Evolutionary conservation across 2,329 filamentous ascomycete genomes (phyloP).

Genomic region (Stagonosporopsis cucurbitacearum): DNA sequence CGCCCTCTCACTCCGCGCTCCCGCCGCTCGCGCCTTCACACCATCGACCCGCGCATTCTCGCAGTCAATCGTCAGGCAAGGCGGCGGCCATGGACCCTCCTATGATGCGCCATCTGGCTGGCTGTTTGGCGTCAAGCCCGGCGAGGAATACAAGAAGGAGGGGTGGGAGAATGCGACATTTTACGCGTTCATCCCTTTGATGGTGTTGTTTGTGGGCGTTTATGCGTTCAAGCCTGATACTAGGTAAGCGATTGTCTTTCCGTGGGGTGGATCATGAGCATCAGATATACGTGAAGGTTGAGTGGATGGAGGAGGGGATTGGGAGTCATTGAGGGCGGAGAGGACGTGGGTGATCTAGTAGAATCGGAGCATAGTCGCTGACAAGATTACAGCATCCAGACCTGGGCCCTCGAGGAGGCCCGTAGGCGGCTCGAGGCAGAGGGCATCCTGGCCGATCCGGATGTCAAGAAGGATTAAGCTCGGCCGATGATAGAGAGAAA

Average conservation of each 20-base stretch:
- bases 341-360: neutral
- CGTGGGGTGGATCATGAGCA: neutral
- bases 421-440: slow-evolving; percentile 93
- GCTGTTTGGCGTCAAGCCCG: slow-evolving; percentile 93
- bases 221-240: slow-evolving; percentile 99
- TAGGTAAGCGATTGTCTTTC: slow-evolving; percentile 74
- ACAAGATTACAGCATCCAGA: slow-evolving; percentile 79
- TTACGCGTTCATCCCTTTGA: slow-evolving; percentile 77
- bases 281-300: neutral
- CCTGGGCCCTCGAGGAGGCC: slow-evolving; percentile 97
- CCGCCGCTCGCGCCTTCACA: slow-evolving; percentile 20
- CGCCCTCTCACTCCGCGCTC: slow-evolving; percentile 21
- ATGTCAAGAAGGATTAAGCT: slow-evolving; percentile 56
- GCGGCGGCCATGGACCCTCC: slow-evolving; percentile 68
- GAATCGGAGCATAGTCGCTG: slow-evolving; percentile 13
- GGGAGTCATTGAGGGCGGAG: neutral
- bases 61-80: slow-evolving; percentile 22
- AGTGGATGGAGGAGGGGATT: neutral
- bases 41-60: slow-evolving; percentile 30
- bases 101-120: slow-evolving; percentile 91
- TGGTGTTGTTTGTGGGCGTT: slow-evolving; percentile 16
- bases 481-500: neutral
- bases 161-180: slow-evolving; percentile 92
- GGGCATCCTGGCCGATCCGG: slow-evolving; percentile 85
- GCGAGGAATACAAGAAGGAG: slow-evolving; percentile 94